Evolutionary conservation across 768 basidiomycete species (phyloP).

Genomic region (Podaxis pistillaris): DNA sequence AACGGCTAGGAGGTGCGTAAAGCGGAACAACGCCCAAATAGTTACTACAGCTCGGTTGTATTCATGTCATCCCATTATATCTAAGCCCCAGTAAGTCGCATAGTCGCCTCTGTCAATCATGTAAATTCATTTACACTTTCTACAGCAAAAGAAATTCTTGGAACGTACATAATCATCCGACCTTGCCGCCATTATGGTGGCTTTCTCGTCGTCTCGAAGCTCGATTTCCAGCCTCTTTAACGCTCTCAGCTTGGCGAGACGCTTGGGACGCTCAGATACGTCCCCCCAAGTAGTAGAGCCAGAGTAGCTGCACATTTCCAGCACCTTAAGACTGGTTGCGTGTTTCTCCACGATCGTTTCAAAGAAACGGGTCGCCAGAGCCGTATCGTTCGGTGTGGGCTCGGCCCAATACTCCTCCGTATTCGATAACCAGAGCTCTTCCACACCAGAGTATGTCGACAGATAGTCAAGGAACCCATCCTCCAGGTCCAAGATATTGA

Average conservation of each 20-base stretch:
- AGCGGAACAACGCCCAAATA: too few species aligned
- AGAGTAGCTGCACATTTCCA: background rate
- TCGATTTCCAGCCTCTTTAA: background rate
- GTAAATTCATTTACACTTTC: background rate
- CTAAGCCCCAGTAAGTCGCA: background rate
- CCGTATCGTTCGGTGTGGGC: background rate
- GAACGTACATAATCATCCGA: background rate
- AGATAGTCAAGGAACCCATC: background rate
- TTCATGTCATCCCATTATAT: background rate
- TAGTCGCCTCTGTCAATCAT: background rate
- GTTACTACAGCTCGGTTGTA: too few species aligned
- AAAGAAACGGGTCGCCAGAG: background rate
- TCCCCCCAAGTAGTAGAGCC: background rate
- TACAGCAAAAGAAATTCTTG: background rate
- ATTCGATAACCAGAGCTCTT: background rate
- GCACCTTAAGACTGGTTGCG: background rate
- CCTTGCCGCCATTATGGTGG: background rate
- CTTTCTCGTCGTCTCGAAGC: background rate
- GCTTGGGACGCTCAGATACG: background rate
- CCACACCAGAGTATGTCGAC: background rate
- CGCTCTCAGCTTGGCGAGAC: background rate
- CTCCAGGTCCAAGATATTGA: background rate
- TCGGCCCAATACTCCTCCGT: background rate
- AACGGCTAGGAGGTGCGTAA: too few species aligned
- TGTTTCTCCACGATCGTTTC: conserved; percentile 1